Conservation (phyloP, 106 monocot genomes). For the Allium sativum region DNA sequence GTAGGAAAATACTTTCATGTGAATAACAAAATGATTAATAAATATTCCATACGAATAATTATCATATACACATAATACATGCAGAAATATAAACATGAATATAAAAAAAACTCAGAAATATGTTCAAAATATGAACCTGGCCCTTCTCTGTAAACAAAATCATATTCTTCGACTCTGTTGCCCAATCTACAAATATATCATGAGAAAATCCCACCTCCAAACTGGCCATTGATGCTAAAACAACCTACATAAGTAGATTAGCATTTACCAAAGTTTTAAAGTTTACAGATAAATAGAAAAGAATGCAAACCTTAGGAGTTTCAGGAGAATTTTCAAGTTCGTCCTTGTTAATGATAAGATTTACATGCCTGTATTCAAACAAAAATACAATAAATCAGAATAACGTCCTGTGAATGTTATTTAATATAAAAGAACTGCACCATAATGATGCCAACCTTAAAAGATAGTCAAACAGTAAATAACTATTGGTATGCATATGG, state of each 20-base stretch:
- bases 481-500: too few relatives aligned
- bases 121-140: constrained; percentile 44
- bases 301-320: constrained; percentile 70
- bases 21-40: too few relatives aligned
- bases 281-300: not conserved
- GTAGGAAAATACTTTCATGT: too few relatives aligned
- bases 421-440: too few relatives aligned
- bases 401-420: too few relatives aligned
- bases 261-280: not conserved
- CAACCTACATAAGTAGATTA: constrained; percentile 54
- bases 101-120: too few relatives aligned
- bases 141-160: constrained; percentile 93
- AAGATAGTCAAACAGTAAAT: too few relatives aligned
- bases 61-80: too few relatives aligned
- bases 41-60: too few relatives aligned
- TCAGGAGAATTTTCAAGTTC: constrained; percentile 78
- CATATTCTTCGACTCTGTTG: constrained; percentile 70
- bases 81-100: too few relatives aligned
- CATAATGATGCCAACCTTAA: too few relatives aligned
- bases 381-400: constrained; percentile 1
- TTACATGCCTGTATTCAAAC: constrained; percentile 55
- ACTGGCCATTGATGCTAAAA: constrained; percentile 98
- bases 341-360: constrained; percentile 69
- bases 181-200: constrained; percentile 97
- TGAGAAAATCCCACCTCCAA: constrained; percentile 93